Evolutionary conservation across 129 eudicot species (phyloP).

Genomic region (Deinandra increscens): DNA sequence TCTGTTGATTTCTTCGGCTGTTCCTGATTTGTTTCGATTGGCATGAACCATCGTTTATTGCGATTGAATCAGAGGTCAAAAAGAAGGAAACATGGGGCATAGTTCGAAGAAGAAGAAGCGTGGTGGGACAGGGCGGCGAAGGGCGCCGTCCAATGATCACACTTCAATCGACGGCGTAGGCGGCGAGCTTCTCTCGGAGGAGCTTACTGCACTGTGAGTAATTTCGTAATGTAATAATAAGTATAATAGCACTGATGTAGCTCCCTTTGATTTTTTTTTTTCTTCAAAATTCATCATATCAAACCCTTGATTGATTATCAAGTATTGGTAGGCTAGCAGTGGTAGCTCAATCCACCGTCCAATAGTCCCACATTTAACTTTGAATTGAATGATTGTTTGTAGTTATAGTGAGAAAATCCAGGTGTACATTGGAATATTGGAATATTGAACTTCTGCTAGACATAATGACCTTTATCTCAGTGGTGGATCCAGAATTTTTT

Average conservation of each 20-base stretch:
- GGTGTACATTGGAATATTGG: neutral
- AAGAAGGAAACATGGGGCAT: slow-evolving; percentile 46
- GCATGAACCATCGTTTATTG: slow-evolving; percentile 20
- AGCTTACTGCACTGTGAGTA: slow-evolving; percentile 80
- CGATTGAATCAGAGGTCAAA: slow-evolving; percentile 11
- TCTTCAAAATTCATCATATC: neutral
- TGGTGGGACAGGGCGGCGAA: slow-evolving; percentile 56
- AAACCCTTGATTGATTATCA: slow-evolving; percentile 5
- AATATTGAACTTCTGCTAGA: neutral
- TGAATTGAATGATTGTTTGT: neutral
- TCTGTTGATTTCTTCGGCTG: neutral
- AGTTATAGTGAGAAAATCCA: neutral
- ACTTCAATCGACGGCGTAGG: slow-evolving; percentile 41
- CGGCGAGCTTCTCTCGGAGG: slow-evolving; percentile 69
- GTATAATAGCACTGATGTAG: neutral
- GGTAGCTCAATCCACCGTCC: neutral
- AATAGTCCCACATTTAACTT: neutral
- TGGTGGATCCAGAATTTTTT: no score
- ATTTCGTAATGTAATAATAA: neutral
- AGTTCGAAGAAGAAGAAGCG: slow-evolving; percentile 84
- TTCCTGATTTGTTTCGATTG: slow-evolving; percentile 14
- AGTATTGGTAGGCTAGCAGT: neutral
- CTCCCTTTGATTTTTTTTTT: neutral
- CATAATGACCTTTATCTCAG: slow-evolving; percentile 1
- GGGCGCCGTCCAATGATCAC: slow-evolving; percentile 62